Base-by-base conservation (phyloP, 495 filamentous ascomycete species). In the Talaromyces liani region DNA sequence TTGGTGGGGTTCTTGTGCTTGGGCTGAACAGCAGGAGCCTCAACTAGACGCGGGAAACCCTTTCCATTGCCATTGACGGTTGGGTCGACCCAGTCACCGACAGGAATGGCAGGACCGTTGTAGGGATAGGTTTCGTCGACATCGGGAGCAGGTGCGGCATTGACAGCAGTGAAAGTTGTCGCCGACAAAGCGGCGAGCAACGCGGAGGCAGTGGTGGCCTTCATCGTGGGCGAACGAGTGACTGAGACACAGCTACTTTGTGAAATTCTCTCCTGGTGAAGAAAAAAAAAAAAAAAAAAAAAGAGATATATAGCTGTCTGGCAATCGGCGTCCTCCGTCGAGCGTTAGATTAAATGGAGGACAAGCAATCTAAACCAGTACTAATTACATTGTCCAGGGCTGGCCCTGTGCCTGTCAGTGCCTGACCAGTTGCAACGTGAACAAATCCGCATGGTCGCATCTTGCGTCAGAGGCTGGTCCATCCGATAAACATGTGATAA, bases 1-100 rank as follows among this genome's bases (percentile, higher is more conserved):
- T 84, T 84, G 53, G 68, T 76, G 27, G 79, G 77, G 53, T 77
- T 72, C 14, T 63, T 54, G 1, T 63, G 66, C 18, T 66, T 66
- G 2, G 81, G 81, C 66, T 73, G 76, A 24, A 84, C 80, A 20
- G 81, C 81, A n/a, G 84, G 80, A 24, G 82, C 73, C 66, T 87
- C 84, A 34, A 80, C 74, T 7, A 83, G 71, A 65, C 80, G 79
- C 18, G 75, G 73, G 63, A 79, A 83, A 3, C 80, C 80, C 64
- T 82, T 81, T 33, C 79, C 80, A 65, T 82, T 82, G 63, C 80
- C 78, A 69, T 81, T 82, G 71, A 79, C 64, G 29, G 74, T 78
- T 10, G 69, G 72, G 65, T 83, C 72, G 36, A 82, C 77, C 79
- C 79, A 83, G 61, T 83, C 80, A 62, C 75, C 80, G 10, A 82